phyloP scores from a whole-genome alignment of 192 early-diverging fungal species.

The Phlyctochytrium planicorne region DNA sequence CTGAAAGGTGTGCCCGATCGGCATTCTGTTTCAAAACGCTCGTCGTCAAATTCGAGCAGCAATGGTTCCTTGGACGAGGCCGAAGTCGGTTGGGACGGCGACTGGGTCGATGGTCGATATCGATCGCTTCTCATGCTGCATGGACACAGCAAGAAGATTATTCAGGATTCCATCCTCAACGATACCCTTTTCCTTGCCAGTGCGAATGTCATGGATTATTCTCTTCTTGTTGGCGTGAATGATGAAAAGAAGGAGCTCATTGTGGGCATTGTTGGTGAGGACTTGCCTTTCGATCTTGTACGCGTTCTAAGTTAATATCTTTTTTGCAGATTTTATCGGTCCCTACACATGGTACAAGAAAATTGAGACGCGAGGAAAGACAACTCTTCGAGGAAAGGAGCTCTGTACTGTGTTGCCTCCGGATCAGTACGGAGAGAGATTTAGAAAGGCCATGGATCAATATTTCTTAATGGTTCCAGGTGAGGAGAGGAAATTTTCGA shows the following conservation, averaged over 20 bases:
- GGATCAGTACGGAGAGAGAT: constrained; percentile 35
- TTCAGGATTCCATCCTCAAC: constrained; percentile 34
- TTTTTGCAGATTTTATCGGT: constrained; percentile 41
- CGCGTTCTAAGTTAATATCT: constrained; percentile 26
- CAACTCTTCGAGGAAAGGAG: constrained; percentile 48
- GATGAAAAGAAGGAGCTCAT: constrained; percentile 40
- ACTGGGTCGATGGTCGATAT: constrained; percentile 66
- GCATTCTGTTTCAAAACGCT: constrained; percentile 30
- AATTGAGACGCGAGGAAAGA: constrained; percentile 62
- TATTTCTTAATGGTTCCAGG: constrained; percentile 33
- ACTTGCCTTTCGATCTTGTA: constrained; percentile 1
- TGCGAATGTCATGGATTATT: constrained; percentile 53
- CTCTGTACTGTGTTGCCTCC: constrained; percentile 44
- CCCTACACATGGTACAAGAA: constrained; percentile 48
- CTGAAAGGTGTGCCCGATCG: constrained; percentile 74
- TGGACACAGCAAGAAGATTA: constrained; percentile 35
- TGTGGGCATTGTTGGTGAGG: constrained; percentile 47
- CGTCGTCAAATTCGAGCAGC: constrained; percentile 1
- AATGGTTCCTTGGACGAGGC: constrained; percentile 38
- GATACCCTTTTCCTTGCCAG: constrained; percentile 38
- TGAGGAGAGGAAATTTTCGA: background rate
- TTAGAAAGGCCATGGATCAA: constrained; percentile 45
- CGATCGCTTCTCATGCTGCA: constrained; percentile 37
- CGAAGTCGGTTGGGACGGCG: constrained; percentile 66
- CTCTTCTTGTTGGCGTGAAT: constrained; percentile 45